Base-by-base conservation (phyloP, 306 rosid genomes). In the Trifolium dubium region DNA sequence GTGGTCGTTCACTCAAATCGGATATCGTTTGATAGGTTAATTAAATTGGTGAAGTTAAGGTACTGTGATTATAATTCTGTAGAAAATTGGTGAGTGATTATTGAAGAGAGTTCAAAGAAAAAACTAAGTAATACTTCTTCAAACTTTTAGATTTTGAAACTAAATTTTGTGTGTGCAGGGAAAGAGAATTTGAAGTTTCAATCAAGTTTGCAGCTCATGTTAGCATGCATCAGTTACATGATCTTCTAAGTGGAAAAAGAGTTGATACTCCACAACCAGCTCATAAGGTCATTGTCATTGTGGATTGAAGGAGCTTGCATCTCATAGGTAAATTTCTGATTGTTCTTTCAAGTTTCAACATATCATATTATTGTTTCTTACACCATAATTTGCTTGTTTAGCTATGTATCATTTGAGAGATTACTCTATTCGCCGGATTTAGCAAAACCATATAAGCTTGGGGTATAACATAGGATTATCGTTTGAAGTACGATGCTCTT, bases 241-340 rank as follows among this genome's bases (percentile, higher is more conserved):
- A 74, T n/a, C 85, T 86, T 86, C 82, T 83, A 5, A 69, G 78
- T 64, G 89, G 89, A 46, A 82, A 74, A 50, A 82, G 75, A 77
- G 82, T 80, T 15, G 44, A 65, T 31, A 73, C 75, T n/a, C 85
- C 89, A 34, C 79, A 82, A 54, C 83, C 80, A 74, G 84, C 83
- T 2, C 77, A 78, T 46, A 79, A 5, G 3, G 70, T 81, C 40
- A 75, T 85, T 31, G 84, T 78, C 54, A 71, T 85, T 59, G 88
- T 85, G n/a, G n/a, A 10, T 81, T 85, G 14, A 78, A 73, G 75
- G 85, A 85, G 69, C 71, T 85, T 59, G 82, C 77, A 1, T 76
- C 85, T 50, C 85, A 85, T 18, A 85, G 85, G 88, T 85, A 4
- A 9, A 66, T 69, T 72, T 64, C 29, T 10, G 15, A 15, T 28